A percentile compares a stretch with the other conserved stretches of the same genome.
phyloP scores from a whole-genome alignment of 208 protist genomes.

The Acanthamoeba royreba region DNA sequence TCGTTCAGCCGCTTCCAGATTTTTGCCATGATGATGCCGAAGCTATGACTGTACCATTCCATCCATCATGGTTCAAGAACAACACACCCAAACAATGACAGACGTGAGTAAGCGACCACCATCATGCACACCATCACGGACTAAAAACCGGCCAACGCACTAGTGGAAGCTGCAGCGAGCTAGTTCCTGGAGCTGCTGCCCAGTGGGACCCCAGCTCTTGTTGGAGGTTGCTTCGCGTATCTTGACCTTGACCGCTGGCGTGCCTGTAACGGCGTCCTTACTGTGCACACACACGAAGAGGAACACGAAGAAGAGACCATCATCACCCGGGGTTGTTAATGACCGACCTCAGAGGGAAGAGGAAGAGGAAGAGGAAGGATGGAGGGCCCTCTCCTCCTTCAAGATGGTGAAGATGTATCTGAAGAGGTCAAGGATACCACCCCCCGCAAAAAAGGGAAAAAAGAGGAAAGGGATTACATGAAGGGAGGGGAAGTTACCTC shows the following conservation, averaged over 20 bases:
- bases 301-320: neutral
- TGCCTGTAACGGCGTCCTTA: conserved; percentile 62
- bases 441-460: neutral
- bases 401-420: neutral
- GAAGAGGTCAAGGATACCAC: neutral
- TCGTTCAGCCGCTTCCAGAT: conserved; percentile 59
- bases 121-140: neutral
- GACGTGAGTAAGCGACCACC: conserved; percentile 10
- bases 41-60: neutral
- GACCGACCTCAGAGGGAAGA: neutral
- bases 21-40: conserved; percentile 54
- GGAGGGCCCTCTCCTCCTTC: neutral
- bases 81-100: no score
- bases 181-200: conserved; percentile 27
- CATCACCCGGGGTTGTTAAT: neutral
- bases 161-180: conserved; percentile 38
- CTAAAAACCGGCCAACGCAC: neutral
- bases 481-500: neutral
- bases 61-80: neutral
- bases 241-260: conserved; percentile 59
- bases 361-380: neutral
- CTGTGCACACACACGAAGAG: neutral
- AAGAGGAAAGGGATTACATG: neutral
- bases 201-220: conserved; percentile 63
- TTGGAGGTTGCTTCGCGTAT: conserved; percentile 64